Base-by-base conservation (phyloP, 164 flowering plant genomes). In the Macadamia tetraphylla region DNA sequence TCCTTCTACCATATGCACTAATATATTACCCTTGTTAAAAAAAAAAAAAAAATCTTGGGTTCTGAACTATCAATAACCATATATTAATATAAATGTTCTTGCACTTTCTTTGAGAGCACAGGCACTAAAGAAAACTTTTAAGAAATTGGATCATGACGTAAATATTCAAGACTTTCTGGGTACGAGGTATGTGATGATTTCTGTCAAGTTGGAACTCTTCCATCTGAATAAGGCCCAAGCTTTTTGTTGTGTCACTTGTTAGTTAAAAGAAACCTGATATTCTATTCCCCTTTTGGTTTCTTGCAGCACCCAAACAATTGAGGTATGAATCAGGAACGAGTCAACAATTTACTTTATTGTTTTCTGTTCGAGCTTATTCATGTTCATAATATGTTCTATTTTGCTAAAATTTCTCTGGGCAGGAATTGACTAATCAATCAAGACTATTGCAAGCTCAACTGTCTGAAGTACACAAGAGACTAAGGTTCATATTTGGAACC, bases 111-210 rank as follows among this genome's bases (percentile, higher is more conserved):
- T 64, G 80, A 61, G 29, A 61, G 55, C 70, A 60, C 65, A 87
- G 91, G 85, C 88, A 66, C 82, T 91, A 71, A 91, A 84, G 77
- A 91, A 88, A 81, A 92, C 93, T 42, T 92, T 92, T 74, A 85
- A 87, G 87, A 89, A 89, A 81, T 81, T 86, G 79, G 96, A 89
- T 72, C 96, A 88, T 67, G 94, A 92, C 70, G 91, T 92, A 60
- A 80, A 85, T 73, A 71, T 92, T 67, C 82, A 84, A 70, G 88
- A 87, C 32, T 89, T 88, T 77, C 65, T 88, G 68, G 89, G 90
- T 65, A 66, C 86, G 67, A 85, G 96, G 98, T 91, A 75, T 61
- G 69, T 60, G 46, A 31, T 35, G 67, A n/a, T 43, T 40, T 53
- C 9, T 0, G 23, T 65, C 29, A 53, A 66, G 31, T 71, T 66